Conservation (phyloP, 257 asterid species). For the Scutellaria baicalensis region DNA sequence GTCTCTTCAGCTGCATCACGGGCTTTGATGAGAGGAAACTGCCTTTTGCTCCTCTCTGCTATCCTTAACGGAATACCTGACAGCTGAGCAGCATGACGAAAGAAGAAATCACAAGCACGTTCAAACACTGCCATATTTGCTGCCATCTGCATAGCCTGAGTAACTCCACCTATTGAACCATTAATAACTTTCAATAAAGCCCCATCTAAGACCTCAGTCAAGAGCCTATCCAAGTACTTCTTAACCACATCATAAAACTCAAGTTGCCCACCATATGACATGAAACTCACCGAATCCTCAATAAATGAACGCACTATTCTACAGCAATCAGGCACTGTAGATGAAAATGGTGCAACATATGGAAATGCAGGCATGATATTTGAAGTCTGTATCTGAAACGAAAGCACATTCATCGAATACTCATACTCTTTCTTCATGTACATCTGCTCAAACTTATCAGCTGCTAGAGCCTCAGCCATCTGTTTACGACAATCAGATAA, state of each 20-base stretch:
- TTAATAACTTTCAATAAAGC: conserved; percentile 66
- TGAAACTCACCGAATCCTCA: conserved; percentile 91
- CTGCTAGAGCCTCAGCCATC: conserved; percentile 76
- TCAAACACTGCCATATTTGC: conserved; percentile 97
- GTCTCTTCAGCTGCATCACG: conserved; percentile 86
- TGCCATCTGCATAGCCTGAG: conserved; percentile 97
- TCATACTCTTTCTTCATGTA: conserved; percentile 97
- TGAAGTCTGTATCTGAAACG: conserved; percentile 91
- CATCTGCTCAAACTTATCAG: conserved; percentile 96
- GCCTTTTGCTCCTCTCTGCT: conserved; percentile 80
- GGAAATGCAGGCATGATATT: conserved; percentile 97
- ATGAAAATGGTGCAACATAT: conserved; percentile 86
- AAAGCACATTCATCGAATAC: conserved; percentile 83
- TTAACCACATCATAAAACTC: conserved; percentile 84
- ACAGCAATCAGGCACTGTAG: conserved; percentile 94
- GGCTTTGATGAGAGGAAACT: conserved; percentile 71
- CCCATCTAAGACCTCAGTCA: conserved; percentile 83
- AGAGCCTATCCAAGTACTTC: conserved; percentile 86
- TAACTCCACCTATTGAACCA: conserved; percentile 63
- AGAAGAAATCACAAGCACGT: conserved; percentile 94
- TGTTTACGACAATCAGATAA: conserved; percentile 91
- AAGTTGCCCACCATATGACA: conserved; percentile 94
- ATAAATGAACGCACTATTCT: conserved; percentile 89
- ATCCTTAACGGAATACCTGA: conserved; percentile 90
- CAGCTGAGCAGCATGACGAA: conserved; percentile 96